Conservation (phyloP, 305 asterid species). For the Stenogyne calaminthoides region DNA sequence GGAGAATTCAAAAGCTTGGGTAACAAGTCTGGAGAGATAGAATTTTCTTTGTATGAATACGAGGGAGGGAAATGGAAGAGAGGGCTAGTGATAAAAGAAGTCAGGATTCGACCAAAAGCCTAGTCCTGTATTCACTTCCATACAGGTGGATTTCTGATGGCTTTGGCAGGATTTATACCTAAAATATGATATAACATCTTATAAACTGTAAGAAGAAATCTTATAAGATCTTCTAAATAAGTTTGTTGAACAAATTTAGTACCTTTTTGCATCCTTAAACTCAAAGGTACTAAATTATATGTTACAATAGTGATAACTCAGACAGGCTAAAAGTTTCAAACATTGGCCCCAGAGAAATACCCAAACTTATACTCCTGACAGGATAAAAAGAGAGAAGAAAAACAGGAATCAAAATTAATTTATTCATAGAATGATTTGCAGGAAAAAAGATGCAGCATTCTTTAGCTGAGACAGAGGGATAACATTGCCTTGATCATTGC, state of each 20-base stretch:
- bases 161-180: not conserved
- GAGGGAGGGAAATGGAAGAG: constrained; percentile 79
- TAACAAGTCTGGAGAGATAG: constrained; percentile 58
- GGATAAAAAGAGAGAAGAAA: not conserved
- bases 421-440: not conserved
- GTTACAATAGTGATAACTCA: not conserved
- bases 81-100: constrained; percentile 73
- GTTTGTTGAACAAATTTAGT: not conserved
- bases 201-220: not conserved
- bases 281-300: not conserved
- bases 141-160: constrained; percentile 1
- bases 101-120: constrained; percentile 57
- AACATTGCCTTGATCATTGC: not conserved
- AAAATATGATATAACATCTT: not conserved
- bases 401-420: not conserved
- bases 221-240: not conserved
- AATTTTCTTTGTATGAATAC: constrained; percentile 61
- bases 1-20: constrained; percentile 57
- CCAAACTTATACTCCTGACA: not conserved
- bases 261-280: not conserved
- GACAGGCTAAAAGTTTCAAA: constrained; percentile 1
- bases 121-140: constrained; percentile 25
- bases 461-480: not conserved
- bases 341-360: not conserved
- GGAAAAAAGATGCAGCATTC: not conserved